These are phyloP conservation scores for Talaromyces stipitatus DNA, from an alignment of 495 filamentous ascomycete species.

Conservation along the genomic window DNA sequence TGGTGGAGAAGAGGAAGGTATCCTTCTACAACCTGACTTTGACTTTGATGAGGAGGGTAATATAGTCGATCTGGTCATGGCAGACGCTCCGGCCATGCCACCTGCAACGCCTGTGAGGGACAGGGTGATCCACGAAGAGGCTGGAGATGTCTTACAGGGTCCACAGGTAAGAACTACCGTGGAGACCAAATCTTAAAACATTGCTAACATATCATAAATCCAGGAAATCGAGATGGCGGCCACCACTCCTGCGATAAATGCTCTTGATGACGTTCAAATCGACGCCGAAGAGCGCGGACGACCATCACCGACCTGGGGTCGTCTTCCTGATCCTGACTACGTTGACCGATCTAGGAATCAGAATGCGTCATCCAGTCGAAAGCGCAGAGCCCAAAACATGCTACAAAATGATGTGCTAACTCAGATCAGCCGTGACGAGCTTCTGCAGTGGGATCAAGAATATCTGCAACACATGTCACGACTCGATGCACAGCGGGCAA, in stretches of 20 bases:
- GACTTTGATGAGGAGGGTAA: slow-evolving; percentile 59
- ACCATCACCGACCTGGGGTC: slow-evolving; percentile 3
- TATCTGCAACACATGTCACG: slow-evolving; percentile 49
- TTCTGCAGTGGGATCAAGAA: slow-evolving; percentile 51
- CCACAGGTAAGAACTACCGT: slow-evolving; percentile 15
- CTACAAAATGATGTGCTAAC: slow-evolving; percentile 14
- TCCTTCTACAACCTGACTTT: slow-evolving; percentile 56
- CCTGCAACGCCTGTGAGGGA: slow-evolving; percentile 15
- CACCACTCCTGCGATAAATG: neutral
- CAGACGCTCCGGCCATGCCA: slow-evolving; percentile 14
- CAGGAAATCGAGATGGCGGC: neutral
- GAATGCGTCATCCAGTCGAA: slow-evolving; percentile 11
- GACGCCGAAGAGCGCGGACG: neutral
- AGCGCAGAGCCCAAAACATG: slow-evolving; percentile 8
- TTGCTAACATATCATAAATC: neutral
- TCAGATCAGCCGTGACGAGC: slow-evolving; percentile 44
- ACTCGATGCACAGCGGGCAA: slow-evolving; percentile 33
- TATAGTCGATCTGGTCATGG: slow-evolving; percentile 31
- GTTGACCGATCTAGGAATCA: neutral
- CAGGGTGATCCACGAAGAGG: slow-evolving; percentile 9
- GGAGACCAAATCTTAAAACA: neutral
- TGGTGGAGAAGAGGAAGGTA: slow-evolving; percentile 38
- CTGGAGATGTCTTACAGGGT: slow-evolving; percentile 10
- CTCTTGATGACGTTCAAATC: neutral
- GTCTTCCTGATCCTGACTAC: slow-evolving; percentile 10